Evolutionary conservation across 1,139 yeast species (phyloP).

Genomic region (Magnusiomyces paraingens): DNA sequence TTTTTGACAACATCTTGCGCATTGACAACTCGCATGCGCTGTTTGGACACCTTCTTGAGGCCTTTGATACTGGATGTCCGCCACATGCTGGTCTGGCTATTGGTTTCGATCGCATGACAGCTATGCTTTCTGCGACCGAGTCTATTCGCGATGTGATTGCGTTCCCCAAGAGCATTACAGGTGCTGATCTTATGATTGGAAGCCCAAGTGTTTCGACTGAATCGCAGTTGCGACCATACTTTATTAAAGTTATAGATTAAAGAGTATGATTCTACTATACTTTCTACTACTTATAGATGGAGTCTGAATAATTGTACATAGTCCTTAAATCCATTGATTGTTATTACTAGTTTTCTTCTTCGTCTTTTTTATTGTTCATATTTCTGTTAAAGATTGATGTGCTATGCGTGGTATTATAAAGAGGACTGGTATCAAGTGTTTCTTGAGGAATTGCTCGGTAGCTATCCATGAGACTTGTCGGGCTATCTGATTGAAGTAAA

Average conservation of each 20-base stretch:
- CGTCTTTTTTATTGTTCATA: no score
- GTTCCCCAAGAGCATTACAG: slow-evolving; percentile 88
- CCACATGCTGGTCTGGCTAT: slow-evolving; percentile 98
- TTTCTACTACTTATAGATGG: no score
- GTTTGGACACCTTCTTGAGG: slow-evolving; percentile 83
- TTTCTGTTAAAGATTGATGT: no score
- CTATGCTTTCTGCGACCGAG: slow-evolving; percentile 70
- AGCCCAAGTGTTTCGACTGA: slow-evolving; percentile 66
- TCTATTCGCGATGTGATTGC: slow-evolving; percentile 92
- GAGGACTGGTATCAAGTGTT: no score
- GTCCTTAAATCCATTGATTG: no score
- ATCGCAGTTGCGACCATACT: slow-evolving; percentile 36
- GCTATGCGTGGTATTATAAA: no score
- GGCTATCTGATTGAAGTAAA: no score
- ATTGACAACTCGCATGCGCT: slow-evolving; percentile 46
- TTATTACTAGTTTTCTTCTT: no score
- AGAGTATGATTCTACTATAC: not conserved
- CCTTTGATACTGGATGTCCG: slow-evolving; percentile 88
- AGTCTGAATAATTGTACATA: no score
- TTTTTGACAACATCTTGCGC: slow-evolving; percentile 35
- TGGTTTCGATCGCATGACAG: slow-evolving; percentile 89
- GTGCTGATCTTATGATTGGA: slow-evolving; percentile 79
- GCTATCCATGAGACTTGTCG: no score
- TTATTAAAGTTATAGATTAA: slow-evolving; percentile 15
- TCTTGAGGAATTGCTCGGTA: no score